A percentile compares a stretch with the other conserved stretches of the same genome.
These are phyloP conservation scores for Suaeda aralocaspica DNA, from an alignment of 148 eudicot species.

Conservation along the genomic window DNA sequence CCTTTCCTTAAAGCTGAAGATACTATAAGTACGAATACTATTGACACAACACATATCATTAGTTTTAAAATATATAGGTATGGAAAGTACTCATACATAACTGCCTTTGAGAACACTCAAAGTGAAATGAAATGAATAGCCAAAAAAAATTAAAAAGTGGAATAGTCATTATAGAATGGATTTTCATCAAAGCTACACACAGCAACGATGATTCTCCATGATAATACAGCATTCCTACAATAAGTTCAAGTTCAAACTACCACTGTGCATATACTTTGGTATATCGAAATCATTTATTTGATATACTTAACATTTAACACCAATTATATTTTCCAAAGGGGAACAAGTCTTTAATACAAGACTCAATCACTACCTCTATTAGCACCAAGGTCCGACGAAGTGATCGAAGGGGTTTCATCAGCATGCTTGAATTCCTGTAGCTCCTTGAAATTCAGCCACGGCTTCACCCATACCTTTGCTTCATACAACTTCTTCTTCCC, in stretches of 20 bases:
- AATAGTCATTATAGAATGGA: too few species aligned
- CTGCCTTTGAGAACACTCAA: too few species aligned
- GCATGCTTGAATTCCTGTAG: conserved; percentile 80
- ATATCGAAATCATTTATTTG: too few species aligned
- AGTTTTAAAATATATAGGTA: too few species aligned
- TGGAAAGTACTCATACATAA: too few species aligned
- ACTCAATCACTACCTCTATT: conserved; percentile 41
- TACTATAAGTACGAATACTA: not conserved
- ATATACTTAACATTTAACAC: not conserved
- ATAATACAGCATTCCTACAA: not conserved
- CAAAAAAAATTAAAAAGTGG: too few species aligned
- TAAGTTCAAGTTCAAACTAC: not conserved
- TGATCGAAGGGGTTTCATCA: conserved; percentile 51
- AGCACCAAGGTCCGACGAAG: conserved; percentile 73
- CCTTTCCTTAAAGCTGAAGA: too few species aligned
- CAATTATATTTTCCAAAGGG: not conserved
- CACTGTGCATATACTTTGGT: not conserved
- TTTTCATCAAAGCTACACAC: not conserved
- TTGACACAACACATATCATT: too few species aligned
- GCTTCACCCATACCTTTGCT: conserved; percentile 94
- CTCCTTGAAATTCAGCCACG: conserved; percentile 87
- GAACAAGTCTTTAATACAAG: not conserved
- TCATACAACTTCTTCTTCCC: conserved; percentile 75
- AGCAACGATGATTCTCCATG: not conserved
- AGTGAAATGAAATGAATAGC: too few species aligned